Base-by-base conservation (phyloP, 768 basidiomycete species). In the Suillus variegatus region DNA sequence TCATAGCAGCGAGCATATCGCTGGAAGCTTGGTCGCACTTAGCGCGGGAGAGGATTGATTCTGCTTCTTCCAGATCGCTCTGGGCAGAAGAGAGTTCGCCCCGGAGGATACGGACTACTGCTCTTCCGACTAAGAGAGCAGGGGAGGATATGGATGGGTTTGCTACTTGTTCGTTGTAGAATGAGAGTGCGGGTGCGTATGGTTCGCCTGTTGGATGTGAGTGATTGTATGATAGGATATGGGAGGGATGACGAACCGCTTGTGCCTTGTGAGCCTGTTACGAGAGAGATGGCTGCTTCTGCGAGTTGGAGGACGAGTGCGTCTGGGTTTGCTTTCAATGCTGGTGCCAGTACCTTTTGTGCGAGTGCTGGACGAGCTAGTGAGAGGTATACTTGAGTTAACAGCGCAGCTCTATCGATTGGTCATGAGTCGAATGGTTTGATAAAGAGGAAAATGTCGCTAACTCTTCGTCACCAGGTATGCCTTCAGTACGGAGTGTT, bases 371-470 rank as follows among this genome's bases (percentile, higher is more conserved):
- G 81, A 49, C 95, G 89, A 75, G 92, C 86, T 64, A 96, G 93
- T n/a, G 93, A 93, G 44, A 98, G 87, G 74, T 95, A 93, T 60
- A 97, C 86, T 73, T 97, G 93, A 14, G 92, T 88, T 56, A 91
- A 86, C 52, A 94, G 78, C 5, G 94, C 91, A 43, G 93, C 89
- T 49, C 95, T 97, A 69, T 25, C 43, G 16, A 63, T 62, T n/a
- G 8, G 47, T 40, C 4, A 32, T 41, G 36, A 56, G 35, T 25
- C 62, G 36, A 60, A 56, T 61, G 35, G 38, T 47, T 60, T 38
- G n/a, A 32, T 25, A 35, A 47, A 25, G 12, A 40, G 54, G 55
- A n/a, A 22, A 56, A 64, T 56, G 62, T 36, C 8, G 85, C 93
- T 71, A 76, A 96, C 95, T 93, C 92, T 82, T 98, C 95, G 44